Conservation (phyloP, 768 basidiomycete genomes). For the Lactarius hatsudake region DNA sequence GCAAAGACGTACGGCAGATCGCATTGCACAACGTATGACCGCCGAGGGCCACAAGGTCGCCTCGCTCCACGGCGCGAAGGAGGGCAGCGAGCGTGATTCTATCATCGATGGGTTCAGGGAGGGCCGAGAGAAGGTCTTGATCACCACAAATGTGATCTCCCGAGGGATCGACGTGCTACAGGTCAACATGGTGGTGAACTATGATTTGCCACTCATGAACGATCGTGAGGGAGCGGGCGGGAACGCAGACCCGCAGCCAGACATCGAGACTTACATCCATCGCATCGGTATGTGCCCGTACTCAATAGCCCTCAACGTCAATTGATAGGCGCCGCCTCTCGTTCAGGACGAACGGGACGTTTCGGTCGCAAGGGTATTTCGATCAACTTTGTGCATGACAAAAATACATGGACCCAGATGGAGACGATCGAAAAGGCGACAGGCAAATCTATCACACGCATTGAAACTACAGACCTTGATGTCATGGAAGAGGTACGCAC, state of each 20-base stretch:
- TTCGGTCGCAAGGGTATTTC: constrained; percentile 97
- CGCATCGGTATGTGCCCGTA: constrained; percentile 71
- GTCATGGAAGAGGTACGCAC: constrained; percentile 83
- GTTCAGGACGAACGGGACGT: constrained; percentile 88
- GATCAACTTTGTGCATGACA: constrained; percentile 95
- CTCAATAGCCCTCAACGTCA: background rate
- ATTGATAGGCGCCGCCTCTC: background rate
- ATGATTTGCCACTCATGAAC: constrained; percentile 86
- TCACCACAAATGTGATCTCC: constrained; percentile 98
- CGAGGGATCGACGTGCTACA: constrained; percentile 98
- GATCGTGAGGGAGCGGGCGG: constrained; percentile 50
- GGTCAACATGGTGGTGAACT: constrained; percentile 99
- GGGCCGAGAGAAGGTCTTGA: constrained; percentile 94
- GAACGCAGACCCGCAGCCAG: constrained; percentile 60
- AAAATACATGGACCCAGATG: constrained; percentile 85
- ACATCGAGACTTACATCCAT: constrained; percentile 97
- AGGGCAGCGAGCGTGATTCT: constrained; percentile 82
- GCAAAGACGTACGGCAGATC: constrained; percentile 91
- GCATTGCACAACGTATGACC: constrained; percentile 86
- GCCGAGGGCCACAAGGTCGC: constrained; percentile 95
- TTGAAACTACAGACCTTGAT: constrained; percentile 88
- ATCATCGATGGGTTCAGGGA: constrained; percentile 95
- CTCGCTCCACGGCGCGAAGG: constrained; percentile 93
- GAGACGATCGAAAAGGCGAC: constrained; percentile 80
- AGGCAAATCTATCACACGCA: constrained; percentile 74